A percentile compares a stretch with the other conserved stretches of the same genome.
These are phyloP conservation scores for Trametes meyenii DNA, from an alignment of 768 basidiomycete species.

Conservation along the genomic window DNA sequence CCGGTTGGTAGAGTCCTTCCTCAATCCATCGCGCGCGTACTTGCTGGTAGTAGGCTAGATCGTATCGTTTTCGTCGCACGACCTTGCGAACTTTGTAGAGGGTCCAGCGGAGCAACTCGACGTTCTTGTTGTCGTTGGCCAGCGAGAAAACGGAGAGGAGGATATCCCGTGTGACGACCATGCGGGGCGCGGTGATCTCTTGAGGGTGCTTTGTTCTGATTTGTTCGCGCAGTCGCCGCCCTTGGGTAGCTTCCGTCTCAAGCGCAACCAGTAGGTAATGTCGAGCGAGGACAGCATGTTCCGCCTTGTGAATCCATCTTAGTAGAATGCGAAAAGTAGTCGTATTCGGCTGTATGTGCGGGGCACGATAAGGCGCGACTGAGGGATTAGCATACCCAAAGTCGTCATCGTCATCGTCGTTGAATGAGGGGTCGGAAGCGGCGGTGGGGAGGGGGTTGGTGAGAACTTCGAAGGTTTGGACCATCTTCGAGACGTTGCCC, in stretches of 20 bases:
- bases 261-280: slow-evolving; percentile 67
- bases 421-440: slow-evolving; percentile 53
- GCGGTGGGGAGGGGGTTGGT: slow-evolving; percentile 67
- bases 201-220: slow-evolving; percentile 26
- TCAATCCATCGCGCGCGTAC: slow-evolving; percentile 28
- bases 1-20: slow-evolving; percentile 13
- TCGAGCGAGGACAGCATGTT: slow-evolving; percentile 57
- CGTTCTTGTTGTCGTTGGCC: slow-evolving; percentile 59
- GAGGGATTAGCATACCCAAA: slow-evolving; percentile 47
- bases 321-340: slow-evolving; percentile 67
- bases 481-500: slow-evolving; percentile 63
- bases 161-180: slow-evolving; percentile 57
- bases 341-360: slow-evolving; percentile 61
- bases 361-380: slow-evolving; percentile 42
- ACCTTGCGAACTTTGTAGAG: slow-evolving; percentile 47
- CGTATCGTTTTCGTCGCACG: slow-evolving; percentile 51
- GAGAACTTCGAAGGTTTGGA: slow-evolving; percentile 78
- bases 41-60: slow-evolving; percentile 47
- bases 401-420: slow-evolving; percentile 68
- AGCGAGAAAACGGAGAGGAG: slow-evolving; percentile 60
- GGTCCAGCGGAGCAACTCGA: slow-evolving; percentile 65
- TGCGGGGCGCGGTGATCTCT: slow-evolving; percentile 49
- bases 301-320: slow-evolving; percentile 52
- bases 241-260: slow-evolving; percentile 42
- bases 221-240: slow-evolving; percentile 38